Evolutionary conservation across 805 yeast species (phyloP).

Genomic region (Saturnispora gosingensis): DNA sequence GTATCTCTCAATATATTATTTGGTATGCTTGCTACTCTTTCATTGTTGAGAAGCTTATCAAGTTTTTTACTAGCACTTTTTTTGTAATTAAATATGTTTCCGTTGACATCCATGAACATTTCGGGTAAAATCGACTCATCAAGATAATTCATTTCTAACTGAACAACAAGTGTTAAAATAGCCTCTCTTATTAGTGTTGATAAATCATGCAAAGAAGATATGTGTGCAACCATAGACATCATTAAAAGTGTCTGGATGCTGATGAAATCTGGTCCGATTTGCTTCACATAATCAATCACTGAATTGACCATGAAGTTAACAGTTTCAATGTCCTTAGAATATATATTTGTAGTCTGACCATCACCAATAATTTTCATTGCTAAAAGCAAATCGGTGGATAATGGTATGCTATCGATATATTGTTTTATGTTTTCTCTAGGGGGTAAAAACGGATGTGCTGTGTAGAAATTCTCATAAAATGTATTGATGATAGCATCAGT

Average conservation of each 20-base stretch:
- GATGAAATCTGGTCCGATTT: constrained; percentile 33
- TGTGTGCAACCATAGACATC: constrained; percentile 37
- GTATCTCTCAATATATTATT: constrained; percentile 22
- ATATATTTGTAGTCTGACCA: constrained; percentile 33
- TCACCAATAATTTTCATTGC: constrained; percentile 43
- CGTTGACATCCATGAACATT: constrained; percentile 28
- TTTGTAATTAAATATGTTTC: constrained; percentile 19
- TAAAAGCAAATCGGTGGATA: constrained; percentile 33
- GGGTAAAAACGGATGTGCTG: constrained; percentile 41
- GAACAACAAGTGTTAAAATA: constrained; percentile 31
- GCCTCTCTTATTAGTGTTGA: constrained; percentile 35
- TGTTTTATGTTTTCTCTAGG: constrained; percentile 27
- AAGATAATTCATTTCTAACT: constrained; percentile 31
- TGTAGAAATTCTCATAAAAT: constrained; percentile 33
- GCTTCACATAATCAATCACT: constrained; percentile 25
- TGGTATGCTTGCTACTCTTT: constrained; percentile 17
- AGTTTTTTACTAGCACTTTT: not conserved
- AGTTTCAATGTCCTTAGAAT: constrained; percentile 32
- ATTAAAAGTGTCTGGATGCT: constrained; percentile 35
- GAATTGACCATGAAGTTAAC: constrained; percentile 30
- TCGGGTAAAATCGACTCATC: constrained; percentile 27
- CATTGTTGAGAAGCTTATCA: not conserved
- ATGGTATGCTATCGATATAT: constrained; percentile 28
- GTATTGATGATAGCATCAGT: constrained; percentile 20
- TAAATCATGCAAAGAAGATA: constrained; percentile 42